These are phyloP conservation scores for Fraxinus excelsior DNA, from an alignment of 257 asterid genomes.

Conservation along the genomic window DNA sequence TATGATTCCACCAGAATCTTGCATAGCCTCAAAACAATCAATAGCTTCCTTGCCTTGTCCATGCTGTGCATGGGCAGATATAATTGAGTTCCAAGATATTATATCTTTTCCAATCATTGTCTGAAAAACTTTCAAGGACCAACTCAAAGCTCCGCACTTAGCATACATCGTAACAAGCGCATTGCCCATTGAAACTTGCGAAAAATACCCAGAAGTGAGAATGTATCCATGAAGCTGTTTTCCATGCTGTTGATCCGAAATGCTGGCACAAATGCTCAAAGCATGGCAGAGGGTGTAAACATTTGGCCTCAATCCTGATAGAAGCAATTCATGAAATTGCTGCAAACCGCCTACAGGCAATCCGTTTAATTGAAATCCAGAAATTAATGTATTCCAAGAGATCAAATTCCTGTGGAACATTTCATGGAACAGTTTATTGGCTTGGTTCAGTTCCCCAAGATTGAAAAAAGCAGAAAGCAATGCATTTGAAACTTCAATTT, in stretches of 20 bases:
- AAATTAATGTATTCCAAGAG: slow-evolving; percentile 85
- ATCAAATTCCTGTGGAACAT: slow-evolving; percentile 64
- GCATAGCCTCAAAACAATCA: slow-evolving; percentile 65
- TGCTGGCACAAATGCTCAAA: slow-evolving; percentile 64
- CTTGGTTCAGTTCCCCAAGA: slow-evolving; percentile 48
- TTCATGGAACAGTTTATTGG: slow-evolving; percentile 45
- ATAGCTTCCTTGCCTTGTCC: slow-evolving; percentile 75
- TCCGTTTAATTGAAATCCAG: slow-evolving; percentile 62
- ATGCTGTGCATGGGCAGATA: slow-evolving; percentile 74
- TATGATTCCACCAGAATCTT: slow-evolving; percentile 25
- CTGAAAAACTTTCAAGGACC: slow-evolving; percentile 58
- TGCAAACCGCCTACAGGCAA: slow-evolving; percentile 54
- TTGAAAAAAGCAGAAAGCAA: slow-evolving; percentile 66
- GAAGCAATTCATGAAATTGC: slow-evolving; percentile 43
- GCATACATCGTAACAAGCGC: slow-evolving; percentile 72
- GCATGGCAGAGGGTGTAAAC: slow-evolving; percentile 72
- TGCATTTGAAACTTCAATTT: slow-evolving; percentile 74
- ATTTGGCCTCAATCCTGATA: slow-evolving; percentile 49
- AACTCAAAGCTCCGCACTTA: slow-evolving; percentile 62
- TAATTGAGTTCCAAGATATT: slow-evolving; percentile 78
- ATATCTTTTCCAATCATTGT: slow-evolving; percentile 52
- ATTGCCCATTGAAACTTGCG: slow-evolving; percentile 59
- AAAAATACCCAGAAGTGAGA: slow-evolving; percentile 47
- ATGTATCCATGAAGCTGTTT: slow-evolving; percentile 62
- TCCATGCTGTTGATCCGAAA: slow-evolving; percentile 58